Conservation (phyloP, 1,284 basidiomycete species). For the Moesziomyces sp. region DNA sequence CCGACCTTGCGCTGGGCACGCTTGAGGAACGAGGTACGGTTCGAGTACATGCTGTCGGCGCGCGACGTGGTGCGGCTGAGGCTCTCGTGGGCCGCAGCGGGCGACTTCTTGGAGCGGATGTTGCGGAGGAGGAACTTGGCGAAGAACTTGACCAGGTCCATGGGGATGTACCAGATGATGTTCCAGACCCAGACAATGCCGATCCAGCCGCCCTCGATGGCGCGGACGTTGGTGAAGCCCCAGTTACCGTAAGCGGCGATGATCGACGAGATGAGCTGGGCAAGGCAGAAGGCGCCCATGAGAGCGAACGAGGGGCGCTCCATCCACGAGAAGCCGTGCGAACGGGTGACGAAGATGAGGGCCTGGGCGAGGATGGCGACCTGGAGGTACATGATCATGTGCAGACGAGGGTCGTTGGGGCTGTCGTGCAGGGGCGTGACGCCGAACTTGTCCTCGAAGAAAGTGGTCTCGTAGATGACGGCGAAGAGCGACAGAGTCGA, state of each 20-base stretch:
- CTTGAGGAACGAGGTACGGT: conserved; percentile 88
- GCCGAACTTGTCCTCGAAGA: conserved; percentile 88
- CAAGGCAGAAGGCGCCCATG: conserved; percentile 87
- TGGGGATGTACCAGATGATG: conserved; percentile 92
- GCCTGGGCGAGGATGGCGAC: conserved; percentile 99
- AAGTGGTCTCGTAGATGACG: conserved; percentile 85
- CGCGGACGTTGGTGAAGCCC: conserved; percentile 56
- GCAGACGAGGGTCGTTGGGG: conserved; percentile 70
- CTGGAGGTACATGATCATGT: conserved; percentile 83
- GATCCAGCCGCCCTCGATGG: conserved; percentile 78
- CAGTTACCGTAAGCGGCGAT: conserved; percentile 86
- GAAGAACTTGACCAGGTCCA: conserved; percentile 94
- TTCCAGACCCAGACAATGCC: conserved; percentile 86
- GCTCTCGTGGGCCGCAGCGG: conserved; percentile 73
- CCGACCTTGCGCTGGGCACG: conserved; percentile 85
- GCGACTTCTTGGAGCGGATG: conserved; percentile 66
- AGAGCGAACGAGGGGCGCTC: conserved; percentile 92
- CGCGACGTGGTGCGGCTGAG: conserved; percentile 88
- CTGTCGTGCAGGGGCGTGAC: conserved; percentile 72
- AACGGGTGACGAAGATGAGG: conserved; percentile 94
- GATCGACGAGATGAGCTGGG: conserved; percentile 92
- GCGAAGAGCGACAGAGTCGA: conserved; percentile 80
- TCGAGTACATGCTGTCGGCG: conserved; percentile 92
- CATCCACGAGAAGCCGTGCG: conserved; percentile 97
- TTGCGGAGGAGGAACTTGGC: conserved; percentile 77